Evolutionary conservation across 2,329 filamentous ascomycete species (phyloP), one percentile per base, ranked within the genome.

Genomic region (Akanthomyces dipterigenus): DNA sequence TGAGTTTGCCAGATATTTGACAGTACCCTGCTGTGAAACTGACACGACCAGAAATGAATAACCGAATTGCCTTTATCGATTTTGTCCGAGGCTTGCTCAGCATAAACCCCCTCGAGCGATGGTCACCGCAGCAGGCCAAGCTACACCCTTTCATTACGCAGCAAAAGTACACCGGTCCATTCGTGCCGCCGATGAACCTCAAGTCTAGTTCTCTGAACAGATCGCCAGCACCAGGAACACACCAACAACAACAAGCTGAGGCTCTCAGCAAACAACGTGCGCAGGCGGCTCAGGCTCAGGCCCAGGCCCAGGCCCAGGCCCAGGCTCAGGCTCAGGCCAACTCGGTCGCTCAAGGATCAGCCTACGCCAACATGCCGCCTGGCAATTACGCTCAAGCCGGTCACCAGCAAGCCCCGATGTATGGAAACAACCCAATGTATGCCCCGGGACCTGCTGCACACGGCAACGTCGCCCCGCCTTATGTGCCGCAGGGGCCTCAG

Each of bases 141-240:
- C 79, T 97, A 63, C 95, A 99, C 72, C 95, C 95, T 0, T 99
- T 99, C 75, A 99, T 99, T 71, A 99, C 95, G 0, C 95, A 99
- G 72, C 90, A 96, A 71, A 99, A 98, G 78, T 99, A 89, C 72
- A 97, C 93, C 0, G 93, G 92, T 0, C 92, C 93, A 3, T 99
- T 99, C 71, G 90, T 98, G 53, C 95, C 95, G 9, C 93, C 93
- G 2, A 96, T 97, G 92, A 96, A 96, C 70, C 79, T 98, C 63
- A 97, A 97, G 73, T 87, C 91, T 22, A 91, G 89, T 68, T 89
- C 90, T 2, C 81, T 90, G 60, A 93, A 90, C 72, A 85, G 95
- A 70, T 96, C 93, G 22, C 91, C 93, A 16, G 92, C 93, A 6
- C 93, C 93, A 5, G 93, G 93, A 43, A 95, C 96, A 18, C 92